phyloP scores from a whole-genome alignment of 2,329 filamentous ascomycete species.

The Diatrype stigma region DNA sequence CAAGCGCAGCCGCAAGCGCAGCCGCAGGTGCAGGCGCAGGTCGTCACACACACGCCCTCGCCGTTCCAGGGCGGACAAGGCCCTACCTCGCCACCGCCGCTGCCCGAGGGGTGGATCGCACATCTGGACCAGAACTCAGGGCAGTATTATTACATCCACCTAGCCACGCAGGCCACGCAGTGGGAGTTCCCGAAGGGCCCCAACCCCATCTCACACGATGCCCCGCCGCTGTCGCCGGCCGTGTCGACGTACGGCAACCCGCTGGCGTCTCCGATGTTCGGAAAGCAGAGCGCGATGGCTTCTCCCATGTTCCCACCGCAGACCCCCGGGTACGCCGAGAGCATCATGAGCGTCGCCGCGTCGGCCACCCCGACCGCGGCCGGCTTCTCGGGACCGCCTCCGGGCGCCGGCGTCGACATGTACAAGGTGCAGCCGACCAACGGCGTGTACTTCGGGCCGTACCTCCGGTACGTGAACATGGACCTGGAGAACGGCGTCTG shows the following conservation, averaged over 20 bases:
- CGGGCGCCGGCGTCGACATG: slow-evolving; percentile 83
- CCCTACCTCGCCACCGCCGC: slow-evolving; percentile 80
- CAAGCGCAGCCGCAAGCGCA: too few species aligned
- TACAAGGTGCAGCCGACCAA: slow-evolving; percentile 94
- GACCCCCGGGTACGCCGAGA: slow-evolving; percentile 79
- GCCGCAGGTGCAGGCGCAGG: slow-evolving; percentile 38
- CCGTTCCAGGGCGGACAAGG: slow-evolving; percentile 40
- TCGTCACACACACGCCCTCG: slow-evolving; percentile 36
- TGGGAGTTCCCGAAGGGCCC: slow-evolving; percentile 99
- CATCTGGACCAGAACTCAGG: slow-evolving; percentile 93
- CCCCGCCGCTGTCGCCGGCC: slow-evolving; percentile 77
- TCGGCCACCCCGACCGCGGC: slow-evolving; percentile 69
- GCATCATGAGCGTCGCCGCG: slow-evolving; percentile 75
- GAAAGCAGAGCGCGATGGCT: slow-evolving; percentile 62
- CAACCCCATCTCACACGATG: slow-evolving; percentile 80
- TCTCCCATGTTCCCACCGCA: slow-evolving; percentile 82
- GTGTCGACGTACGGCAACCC: slow-evolving; percentile 73
- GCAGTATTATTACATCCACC: slow-evolving; percentile 98
- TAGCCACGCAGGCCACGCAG: slow-evolving; percentile 91
- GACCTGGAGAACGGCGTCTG: slow-evolving; percentile 86
- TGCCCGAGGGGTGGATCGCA: slow-evolving; percentile 97
- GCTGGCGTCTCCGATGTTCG: slow-evolving; percentile 63
- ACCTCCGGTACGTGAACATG: slow-evolving; percentile 95
- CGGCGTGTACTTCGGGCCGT: slow-evolving; percentile 96
- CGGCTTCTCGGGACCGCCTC: slow-evolving; percentile 87